These are phyloP conservation scores for Lasiosphaeris hirsuta DNA, from an alignment of 495 filamentous ascomycete species.

Conservation along the genomic window DNA sequence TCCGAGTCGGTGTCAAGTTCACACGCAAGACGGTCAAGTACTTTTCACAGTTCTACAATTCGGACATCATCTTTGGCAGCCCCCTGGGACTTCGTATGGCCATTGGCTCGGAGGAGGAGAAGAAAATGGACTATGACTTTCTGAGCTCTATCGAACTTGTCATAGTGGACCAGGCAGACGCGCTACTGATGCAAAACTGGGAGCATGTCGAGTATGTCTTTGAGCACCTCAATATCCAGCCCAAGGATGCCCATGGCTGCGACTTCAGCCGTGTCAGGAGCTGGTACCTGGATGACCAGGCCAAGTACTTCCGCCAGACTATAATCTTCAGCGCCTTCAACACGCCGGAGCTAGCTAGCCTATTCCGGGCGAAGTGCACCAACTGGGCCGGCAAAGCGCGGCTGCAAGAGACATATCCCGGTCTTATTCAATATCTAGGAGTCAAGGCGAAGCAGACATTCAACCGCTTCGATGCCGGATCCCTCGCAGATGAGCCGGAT, in stretches of 20 bases:
- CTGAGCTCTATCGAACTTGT: constrained; percentile 88
- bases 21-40: constrained; percentile 93
- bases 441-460: constrained; percentile 81
- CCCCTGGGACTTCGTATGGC: constrained; percentile 86
- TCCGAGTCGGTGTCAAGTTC: constrained; percentile 89
- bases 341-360: constrained; percentile 80
- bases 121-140: constrained; percentile 87
- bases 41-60: constrained; percentile 93
- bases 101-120: constrained; percentile 67
- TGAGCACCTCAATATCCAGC: constrained; percentile 86
- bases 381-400: constrained; percentile 78
- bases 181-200: constrained; percentile 97
- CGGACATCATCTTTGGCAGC: constrained; percentile 88
- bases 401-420: constrained; percentile 60
- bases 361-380: constrained; percentile 70
- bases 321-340: constrained; percentile 76
- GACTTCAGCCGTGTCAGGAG: constrained; percentile 88
- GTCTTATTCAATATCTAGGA: constrained; percentile 63
- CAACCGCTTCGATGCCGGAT: constrained; percentile 73
- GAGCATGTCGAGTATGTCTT: constrained; percentile 90
- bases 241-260: constrained; percentile 84
- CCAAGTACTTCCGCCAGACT: constrained; percentile 77
- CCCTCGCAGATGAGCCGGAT: constrained; percentile 72
- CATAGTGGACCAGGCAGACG: constrained; percentile 88
- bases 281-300: constrained; percentile 88